A percentile compares a stretch with the other conserved stretches of the same genome.
Evolutionary conservation across 306 rosid species (phyloP).

Genomic region (Medicago ruthenica): DNA sequence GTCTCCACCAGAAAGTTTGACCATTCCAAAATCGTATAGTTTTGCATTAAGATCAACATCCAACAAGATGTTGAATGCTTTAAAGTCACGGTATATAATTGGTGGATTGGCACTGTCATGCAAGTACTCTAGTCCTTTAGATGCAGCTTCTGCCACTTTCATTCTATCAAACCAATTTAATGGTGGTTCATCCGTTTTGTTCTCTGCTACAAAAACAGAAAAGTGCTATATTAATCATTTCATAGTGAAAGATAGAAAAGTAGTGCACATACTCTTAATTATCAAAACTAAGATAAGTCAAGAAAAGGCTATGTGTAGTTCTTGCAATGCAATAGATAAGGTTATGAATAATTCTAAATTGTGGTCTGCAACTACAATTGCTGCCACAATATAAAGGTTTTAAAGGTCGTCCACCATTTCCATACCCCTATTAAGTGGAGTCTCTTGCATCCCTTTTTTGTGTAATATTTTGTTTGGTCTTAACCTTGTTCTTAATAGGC

Average conservation of each 20-base stretch:
- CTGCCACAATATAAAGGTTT: not conserved
- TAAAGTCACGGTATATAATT: constrained; percentile 68
- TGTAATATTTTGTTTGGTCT: too few relatives aligned
- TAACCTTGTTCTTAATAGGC: too few relatives aligned
- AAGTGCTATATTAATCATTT: not conserved
- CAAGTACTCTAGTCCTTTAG: constrained; percentile 80
- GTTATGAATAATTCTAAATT: not conserved
- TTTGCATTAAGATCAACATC: constrained; percentile 56
- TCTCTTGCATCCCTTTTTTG: too few relatives aligned
- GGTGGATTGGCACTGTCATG: constrained; percentile 78
- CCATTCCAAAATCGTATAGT: constrained; percentile 71
- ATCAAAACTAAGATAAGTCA: not conserved
- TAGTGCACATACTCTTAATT: not conserved
- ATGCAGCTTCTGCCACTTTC: constrained; percentile 70
- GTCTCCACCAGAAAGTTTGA: constrained; percentile 58
- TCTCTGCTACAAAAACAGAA: constrained; percentile 45
- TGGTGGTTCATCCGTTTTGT: constrained; percentile 42
- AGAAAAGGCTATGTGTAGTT: not conserved
- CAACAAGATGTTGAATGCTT: constrained; percentile 65
- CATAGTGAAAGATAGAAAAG: constrained; percentile 7
- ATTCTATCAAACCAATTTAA: constrained; percentile 78
- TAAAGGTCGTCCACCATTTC: not conserved
- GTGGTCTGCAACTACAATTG: not conserved
- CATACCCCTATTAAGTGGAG: too few relatives aligned
- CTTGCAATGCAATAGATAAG: too few relatives aligned